Percentiles rank a stretch among this genome's conserved stretches.
Conservation (phyloP, 106 monocot species). For the Dioscorea alata region DNA sequence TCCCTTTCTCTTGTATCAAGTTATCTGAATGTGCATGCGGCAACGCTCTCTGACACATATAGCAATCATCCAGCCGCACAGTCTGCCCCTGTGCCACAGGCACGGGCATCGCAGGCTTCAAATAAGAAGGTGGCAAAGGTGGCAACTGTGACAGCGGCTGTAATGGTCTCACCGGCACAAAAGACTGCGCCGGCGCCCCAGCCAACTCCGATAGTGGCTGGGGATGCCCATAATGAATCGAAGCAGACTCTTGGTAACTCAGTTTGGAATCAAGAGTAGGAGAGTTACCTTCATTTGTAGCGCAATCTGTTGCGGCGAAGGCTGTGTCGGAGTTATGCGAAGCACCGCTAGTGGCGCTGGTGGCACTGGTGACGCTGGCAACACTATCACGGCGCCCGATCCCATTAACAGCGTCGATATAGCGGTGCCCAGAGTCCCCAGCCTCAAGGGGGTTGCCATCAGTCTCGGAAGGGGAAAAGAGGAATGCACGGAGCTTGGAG, state of each 20-base stretch:
- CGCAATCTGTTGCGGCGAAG: not conserved
- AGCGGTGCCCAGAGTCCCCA: slow-evolving; percentile 9
- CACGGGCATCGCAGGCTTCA: slow-evolving; percentile 5
- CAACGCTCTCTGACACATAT: slow-evolving; percentile 41
- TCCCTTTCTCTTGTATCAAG: slow-evolving; percentile 27
- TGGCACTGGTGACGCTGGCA: not conserved
- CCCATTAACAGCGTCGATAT: slow-evolving; percentile 20
- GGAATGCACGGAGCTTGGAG: slow-evolving; percentile 31
- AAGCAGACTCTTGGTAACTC: slow-evolving; percentile 4
- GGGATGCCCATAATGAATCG: slow-evolving; percentile 11
- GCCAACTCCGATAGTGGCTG: slow-evolving; percentile 3
- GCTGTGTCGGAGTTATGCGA: not conserved
- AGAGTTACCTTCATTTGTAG: not conserved
- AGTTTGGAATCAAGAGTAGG: not conserved
- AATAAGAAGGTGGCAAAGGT: slow-evolving; percentile 32
- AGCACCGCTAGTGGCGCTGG: not conserved
- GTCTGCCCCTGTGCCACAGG: not conserved
- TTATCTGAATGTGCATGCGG: slow-evolving; percentile 57
- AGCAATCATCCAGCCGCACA: slow-evolving; percentile 39
- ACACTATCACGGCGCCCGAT: not conserved
- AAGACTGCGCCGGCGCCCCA: not conserved
- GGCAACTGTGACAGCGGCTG: slow-evolving; percentile 48
- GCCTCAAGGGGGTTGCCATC: slow-evolving; percentile 4
- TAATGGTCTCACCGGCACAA: too few species aligned
- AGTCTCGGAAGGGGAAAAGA: slow-evolving; percentile 15